Evolutionary conservation across 257 asterid genomes (phyloP).

Genomic region (Paraleonurus japonicus): DNA sequence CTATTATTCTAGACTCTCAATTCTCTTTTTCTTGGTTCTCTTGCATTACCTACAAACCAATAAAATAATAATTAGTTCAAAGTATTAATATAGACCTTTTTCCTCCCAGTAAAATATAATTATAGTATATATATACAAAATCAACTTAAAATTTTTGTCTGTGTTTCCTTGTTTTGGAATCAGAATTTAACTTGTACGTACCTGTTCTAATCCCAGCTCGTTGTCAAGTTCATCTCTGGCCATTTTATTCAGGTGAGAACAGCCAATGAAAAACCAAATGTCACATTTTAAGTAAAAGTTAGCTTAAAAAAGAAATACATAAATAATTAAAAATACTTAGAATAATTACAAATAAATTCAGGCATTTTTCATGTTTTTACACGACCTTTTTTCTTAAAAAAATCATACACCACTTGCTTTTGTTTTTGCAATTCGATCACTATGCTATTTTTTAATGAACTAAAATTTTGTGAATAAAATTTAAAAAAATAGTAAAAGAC

Average conservation of each 20-base stretch:
- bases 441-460: too few relatives aligned
- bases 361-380: too few relatives aligned
- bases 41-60: conserved; percentile 17
- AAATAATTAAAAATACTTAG: background rate
- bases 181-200: too few relatives aligned
- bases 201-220: conserved; percentile 29
- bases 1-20: too few relatives aligned
- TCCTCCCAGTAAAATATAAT: background rate
- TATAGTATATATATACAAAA: too few relatives aligned
- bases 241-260: conserved; percentile 31
- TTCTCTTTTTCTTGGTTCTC: too few relatives aligned
- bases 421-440: too few relatives aligned
- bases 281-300: too few relatives aligned
- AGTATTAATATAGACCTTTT: background rate
- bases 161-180: conserved; percentile 41
- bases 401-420: too few relatives aligned
- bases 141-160: conserved; percentile 27
- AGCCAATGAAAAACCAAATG: conserved; percentile 27
- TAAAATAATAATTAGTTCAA: background rate
- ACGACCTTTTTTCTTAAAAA: too few relatives aligned
- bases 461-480: too few relatives aligned
- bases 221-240: conserved; percentile 23
- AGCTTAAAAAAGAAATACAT: background rate
- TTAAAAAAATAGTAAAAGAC: too few relatives aligned
- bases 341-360: background rate